phyloP scores from a whole-genome alignment of 208 protist species.

The Leptomonas pyrrhocoris region DNA sequence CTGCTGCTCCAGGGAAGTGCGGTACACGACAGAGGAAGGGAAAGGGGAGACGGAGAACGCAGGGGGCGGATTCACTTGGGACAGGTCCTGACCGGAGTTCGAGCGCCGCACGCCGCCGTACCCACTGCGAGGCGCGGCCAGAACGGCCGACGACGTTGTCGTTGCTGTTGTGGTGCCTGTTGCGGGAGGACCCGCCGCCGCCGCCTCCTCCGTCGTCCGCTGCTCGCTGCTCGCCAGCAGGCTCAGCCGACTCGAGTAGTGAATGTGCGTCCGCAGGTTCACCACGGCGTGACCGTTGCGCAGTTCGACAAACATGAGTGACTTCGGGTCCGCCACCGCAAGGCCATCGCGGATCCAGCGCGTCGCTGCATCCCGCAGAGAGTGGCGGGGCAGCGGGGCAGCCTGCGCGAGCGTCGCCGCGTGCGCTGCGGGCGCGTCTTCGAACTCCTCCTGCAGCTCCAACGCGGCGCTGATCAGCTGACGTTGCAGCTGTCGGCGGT shows the following conservation, averaged over 20 bases:
- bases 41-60: neutral
- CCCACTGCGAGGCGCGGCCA: neutral
- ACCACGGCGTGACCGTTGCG: slow-evolving; percentile 24
- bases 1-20: neutral
- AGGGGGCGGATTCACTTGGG: too few relatives aligned
- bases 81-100: neutral
- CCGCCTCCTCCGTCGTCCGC: neutral
- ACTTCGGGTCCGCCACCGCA: slow-evolving; percentile 12
- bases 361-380: slow-evolving; percentile 9
- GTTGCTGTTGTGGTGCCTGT: too few relatives aligned
- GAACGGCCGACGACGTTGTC: neutral
- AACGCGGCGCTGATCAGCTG: slow-evolving; percentile 25
- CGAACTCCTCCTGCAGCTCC: slow-evolving; percentile 5
- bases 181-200: too few relatives aligned
- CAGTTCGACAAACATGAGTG: slow-evolving; percentile 28
- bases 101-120: neutral
- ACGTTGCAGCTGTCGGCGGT: slow-evolving; percentile 24
- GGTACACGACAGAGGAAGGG: neutral
- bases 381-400: slow-evolving; percentile 8
- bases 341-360: slow-evolving; percentile 20
- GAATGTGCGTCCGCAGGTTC: slow-evolving; percentile 30
- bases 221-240: neutral
- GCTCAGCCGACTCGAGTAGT: slow-evolving; percentile 27
- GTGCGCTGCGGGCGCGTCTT: slow-evolving; percentile 22
- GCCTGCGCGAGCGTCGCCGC: neutral